Conservation (phyloP, 352 stramenopile species). For the Globisporangium yorkense region DNA sequence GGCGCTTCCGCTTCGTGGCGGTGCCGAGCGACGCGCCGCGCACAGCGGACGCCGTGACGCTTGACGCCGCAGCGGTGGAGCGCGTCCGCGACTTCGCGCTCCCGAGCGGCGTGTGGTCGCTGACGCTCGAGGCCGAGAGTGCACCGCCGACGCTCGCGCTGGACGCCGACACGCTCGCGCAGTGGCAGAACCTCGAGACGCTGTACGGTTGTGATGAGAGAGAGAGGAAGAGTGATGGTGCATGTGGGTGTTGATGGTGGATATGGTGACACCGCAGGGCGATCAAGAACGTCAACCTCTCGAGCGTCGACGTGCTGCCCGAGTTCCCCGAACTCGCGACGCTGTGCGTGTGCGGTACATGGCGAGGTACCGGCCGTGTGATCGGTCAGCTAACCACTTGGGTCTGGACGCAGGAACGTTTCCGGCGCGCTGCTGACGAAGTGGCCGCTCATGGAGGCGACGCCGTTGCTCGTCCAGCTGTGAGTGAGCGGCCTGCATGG, state of each 20-base stretch:
- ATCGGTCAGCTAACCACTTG: neutral
- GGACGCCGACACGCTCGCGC: neutral
- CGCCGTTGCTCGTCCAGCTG: slow-evolving; percentile 9
- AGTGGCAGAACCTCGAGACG: slow-evolving; percentile 10
- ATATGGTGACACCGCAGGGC: neutral
- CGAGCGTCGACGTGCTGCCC: neutral
- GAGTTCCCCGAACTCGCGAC: slow-evolving; percentile 5
- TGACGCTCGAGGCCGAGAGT: slow-evolving; percentile 3
- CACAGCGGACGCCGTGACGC: neutral
- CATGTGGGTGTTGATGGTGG: neutral
- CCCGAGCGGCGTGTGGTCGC: slow-evolving; percentile 4
- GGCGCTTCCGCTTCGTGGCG: slow-evolving; percentile 1
- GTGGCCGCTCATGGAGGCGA: slow-evolving; percentile 11
- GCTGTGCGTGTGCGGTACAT: neutral
- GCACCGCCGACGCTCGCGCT: slow-evolving; percentile 6
- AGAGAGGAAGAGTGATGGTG: too few relatives aligned
- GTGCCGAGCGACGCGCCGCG: neutral
- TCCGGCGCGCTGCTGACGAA: slow-evolving; percentile 5
- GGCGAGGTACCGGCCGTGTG: neutral
- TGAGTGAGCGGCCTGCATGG: neutral
- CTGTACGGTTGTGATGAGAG: slow-evolving; percentile 1
- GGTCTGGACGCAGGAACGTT: slow-evolving; percentile 5
- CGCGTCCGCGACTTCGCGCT: slow-evolving; percentile 1
- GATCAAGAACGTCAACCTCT: slow-evolving; percentile 15
- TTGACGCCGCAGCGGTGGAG: slow-evolving; percentile 7